Evolutionary conservation across 2,329 filamentous ascomycete species (phyloP).

Genomic region (Paecilomyces sp.): DNA sequence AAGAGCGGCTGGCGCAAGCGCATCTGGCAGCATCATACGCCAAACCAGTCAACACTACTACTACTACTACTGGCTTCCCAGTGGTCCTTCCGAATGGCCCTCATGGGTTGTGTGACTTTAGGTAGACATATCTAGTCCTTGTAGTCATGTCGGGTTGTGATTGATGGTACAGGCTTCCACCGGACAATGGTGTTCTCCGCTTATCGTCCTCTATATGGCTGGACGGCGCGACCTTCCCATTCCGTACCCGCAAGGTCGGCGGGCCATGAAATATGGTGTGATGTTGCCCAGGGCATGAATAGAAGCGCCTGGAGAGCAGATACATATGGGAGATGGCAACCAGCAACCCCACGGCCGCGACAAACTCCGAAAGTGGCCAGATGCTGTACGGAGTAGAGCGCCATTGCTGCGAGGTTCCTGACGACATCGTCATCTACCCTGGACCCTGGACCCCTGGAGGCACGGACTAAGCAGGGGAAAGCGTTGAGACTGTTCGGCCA

Average conservation of each 20-base stretch:
- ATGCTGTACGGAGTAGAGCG: background rate
- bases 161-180: background rate
- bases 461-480: background rate
- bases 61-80: background rate
- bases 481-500: background rate
- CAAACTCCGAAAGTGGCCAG: background rate
- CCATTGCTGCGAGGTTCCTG: background rate
- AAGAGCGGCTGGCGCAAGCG: background rate
- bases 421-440: background rate
- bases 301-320: background rate
- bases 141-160: background rate
- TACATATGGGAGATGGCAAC: background rate
- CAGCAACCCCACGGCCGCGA: background rate
- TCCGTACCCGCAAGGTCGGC: background rate
- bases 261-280: background rate
- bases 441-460: background rate
- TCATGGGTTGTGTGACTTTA: background rate
- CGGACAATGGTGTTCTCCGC: background rate
- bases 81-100: background rate
- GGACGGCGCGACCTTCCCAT: background rate
- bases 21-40: background rate
- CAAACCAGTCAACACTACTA: background rate
- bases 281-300: background rate
- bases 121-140: background rate
- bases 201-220: background rate